Evolutionary conservation across 202 grass and related monocot species (phyloP).

Genomic region (Brachypodium distachyon): DNA sequence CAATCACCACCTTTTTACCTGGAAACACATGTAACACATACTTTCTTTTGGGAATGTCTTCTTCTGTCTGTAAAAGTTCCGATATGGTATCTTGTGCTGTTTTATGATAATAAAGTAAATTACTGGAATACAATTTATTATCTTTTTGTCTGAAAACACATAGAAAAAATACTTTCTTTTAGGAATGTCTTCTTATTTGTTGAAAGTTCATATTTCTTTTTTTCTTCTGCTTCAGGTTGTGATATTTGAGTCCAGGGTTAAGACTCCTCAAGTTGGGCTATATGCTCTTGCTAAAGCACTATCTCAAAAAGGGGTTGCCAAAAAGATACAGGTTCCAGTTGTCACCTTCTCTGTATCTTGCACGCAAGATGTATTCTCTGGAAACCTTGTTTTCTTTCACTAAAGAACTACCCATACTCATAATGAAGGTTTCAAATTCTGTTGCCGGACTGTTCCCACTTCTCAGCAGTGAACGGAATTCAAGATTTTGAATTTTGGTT

Average conservation of each 20-base stretch:
- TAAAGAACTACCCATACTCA: constrained; percentile 1
- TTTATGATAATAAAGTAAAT: not conserved
- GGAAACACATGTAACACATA: constrained; percentile 1
- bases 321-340: constrained; percentile 75
- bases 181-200: not conserved
- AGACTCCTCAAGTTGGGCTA: constrained; percentile 86
- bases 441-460: not conserved
- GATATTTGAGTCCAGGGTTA: constrained; percentile 79
- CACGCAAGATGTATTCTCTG: not conserved
- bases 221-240: constrained; percentile 54
- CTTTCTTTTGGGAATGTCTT: not conserved
- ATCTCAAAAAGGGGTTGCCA: constrained; percentile 68
- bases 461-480: not conserved
- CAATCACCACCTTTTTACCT: constrained; percentile 4
- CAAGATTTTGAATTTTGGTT: not conserved
- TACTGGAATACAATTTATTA: not conserved
- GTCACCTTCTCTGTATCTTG: not conserved
- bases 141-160: constrained; percentile 14
- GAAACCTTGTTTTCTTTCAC: constrained; percentile 6
- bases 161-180: not conserved
- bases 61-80: not conserved
- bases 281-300: constrained; percentile 91
- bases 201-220: constrained; percentile 1
- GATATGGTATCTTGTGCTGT: not conserved
- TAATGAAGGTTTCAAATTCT: not conserved